Base-by-base conservation (phyloP, 768 basidiomycete genomes). In the Trametes gibbosa region DNA sequence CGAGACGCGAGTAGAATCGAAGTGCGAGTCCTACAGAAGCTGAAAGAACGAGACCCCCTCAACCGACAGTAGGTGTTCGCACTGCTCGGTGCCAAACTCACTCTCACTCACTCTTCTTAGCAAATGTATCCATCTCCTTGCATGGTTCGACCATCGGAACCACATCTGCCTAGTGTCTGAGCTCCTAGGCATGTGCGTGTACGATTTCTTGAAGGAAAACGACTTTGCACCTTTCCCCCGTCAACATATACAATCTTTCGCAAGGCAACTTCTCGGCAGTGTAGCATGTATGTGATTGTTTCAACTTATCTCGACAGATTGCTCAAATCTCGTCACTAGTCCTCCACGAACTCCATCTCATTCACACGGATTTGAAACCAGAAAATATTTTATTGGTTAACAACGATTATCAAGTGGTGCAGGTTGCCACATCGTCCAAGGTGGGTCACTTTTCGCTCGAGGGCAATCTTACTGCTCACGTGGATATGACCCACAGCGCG, bases 1-100 rank as follows among this genome's bases (percentile, higher is more conserved):
- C 90, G 97, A 46, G 97, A 99, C 74, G 97, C 97, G 13, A 95
- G 92, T 73, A 96, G 93, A 78, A 98, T 98, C 60, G 97, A 99
- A 76, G 88, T 98, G 67, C 85, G 95, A 52, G 97, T 99, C 19
- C 81, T 99, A 46, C 86, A 95, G 73, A 89, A 89, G 69, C 85
- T 98, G 65, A 92, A 90, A 70, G 86, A 90, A 73, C 82, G 87
- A 54, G 96, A 99, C 77, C 90, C 93, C 14, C 73, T 77, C 66
- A 98, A 98, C 75, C 76, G 81, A 68, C 87, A 96, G 96, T 97
- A 70, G 64, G 95, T 83, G 46, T 59, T 42, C 60, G 50, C 35
- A 58, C 56, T 35, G 55, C 29, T 37, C n/a, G n/a, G n/a, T n/a
- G n/a, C n/a, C 50, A 5, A 56, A 53, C 59, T 46, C 60, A 45